Evolutionary conservation across 352 stramenopile genomes (phyloP), one percentile per base, ranked within the genome.

Genomic region (Phytophthora sojae): DNA sequence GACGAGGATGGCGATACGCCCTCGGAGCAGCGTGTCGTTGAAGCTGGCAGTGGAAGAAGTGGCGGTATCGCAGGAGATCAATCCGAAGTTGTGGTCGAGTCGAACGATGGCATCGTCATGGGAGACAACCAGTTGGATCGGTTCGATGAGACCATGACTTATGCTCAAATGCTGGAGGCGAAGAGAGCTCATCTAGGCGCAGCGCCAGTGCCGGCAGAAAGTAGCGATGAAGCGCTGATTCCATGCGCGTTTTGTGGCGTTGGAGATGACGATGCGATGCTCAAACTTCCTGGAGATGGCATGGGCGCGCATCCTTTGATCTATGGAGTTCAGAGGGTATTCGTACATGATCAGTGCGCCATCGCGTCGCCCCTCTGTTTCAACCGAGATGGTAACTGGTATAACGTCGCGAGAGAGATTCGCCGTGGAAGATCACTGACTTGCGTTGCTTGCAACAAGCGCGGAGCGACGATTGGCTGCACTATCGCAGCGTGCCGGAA

Each of bases 341-440:
- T 96, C 65, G 89, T 96, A 2, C 89, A 96, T 39, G 89, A 96
- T 56, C 89, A 95, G 51, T 96, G 89, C 47, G 81, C 89, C 12
- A 95, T 96, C 52, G 88, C 88, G 3, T 96, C 89, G 5, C 89
- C 89, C 1, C 61, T 94, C 30, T 94, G 86, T 62, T 96, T 96
- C 66, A 92, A 94, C 44, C 78, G 85, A 45, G 76, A 78, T 15
- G 86, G 86, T 1, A 86, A 75, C 23, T 96, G 89, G 89, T 96
- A 94, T 65, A 96, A 96, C 57, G 79, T 96, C 30, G 79, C 81
- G 7, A 91, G 84, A 70, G 89, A 96, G 58, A 90, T 96, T 68
- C 89, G 89, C 6, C 86, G 89, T 6, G 89, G 89, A 2, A 77
- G 89, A 6, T 89, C 84, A 9, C 55, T 96, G 30, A 69, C 66